These are phyloP conservation scores for Sodiomyces alkalinus DNA, from an alignment of 2,329 filamentous ascomycete species.

Conservation along the genomic window DNA sequence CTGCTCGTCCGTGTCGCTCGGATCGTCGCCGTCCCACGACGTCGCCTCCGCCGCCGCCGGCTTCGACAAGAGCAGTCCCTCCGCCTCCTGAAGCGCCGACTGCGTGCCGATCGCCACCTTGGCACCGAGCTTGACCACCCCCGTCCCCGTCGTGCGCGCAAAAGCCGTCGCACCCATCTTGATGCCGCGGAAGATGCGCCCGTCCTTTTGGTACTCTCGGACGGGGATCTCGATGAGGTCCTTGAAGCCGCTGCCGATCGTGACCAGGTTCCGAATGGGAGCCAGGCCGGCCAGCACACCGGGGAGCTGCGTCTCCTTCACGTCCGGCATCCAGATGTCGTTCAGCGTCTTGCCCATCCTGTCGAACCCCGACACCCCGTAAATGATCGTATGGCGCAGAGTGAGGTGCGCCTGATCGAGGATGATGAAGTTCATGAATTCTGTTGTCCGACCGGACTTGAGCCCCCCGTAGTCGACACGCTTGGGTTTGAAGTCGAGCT, in stretches of 20 bases:
- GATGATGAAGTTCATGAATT: conserved; percentile 98
- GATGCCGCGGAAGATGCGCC: conserved; percentile 78
- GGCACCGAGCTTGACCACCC: conserved; percentile 85
- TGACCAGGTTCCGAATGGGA: conserved; percentile 78
- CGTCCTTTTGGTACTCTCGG: conserved; percentile 86
- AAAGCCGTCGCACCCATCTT: conserved; percentile 84
- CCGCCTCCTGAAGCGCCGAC: conserved; percentile 77
- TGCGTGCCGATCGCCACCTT: conserved; percentile 93
- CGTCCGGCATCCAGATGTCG: conserved; percentile 92
- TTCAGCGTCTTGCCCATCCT: conserved; percentile 80
- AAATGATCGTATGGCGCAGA: conserved; percentile 78
- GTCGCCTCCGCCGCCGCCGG: conserved; percentile 17
- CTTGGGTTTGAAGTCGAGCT: conserved; percentile 92
- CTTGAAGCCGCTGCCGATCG: conserved; percentile 74
- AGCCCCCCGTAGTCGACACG: conserved; percentile 91
- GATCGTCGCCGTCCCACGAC: conserved; percentile 44
- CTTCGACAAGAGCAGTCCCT: conserved; percentile 52
- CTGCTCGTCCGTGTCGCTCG: conserved; percentile 34
- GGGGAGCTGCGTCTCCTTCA: conserved; percentile 77
- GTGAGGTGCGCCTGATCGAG: conserved; percentile 79
- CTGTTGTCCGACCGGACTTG: conserved; percentile 82
- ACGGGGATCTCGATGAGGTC: conserved; percentile 84
- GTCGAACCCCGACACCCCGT: conserved; percentile 83
- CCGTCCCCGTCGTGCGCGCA: conserved; percentile 82
- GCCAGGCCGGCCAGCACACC: conserved; percentile 79